Evolutionary conservation across 805 yeast genomes (phyloP).

Genomic region (Myxozyma lipomycoides): DNA sequence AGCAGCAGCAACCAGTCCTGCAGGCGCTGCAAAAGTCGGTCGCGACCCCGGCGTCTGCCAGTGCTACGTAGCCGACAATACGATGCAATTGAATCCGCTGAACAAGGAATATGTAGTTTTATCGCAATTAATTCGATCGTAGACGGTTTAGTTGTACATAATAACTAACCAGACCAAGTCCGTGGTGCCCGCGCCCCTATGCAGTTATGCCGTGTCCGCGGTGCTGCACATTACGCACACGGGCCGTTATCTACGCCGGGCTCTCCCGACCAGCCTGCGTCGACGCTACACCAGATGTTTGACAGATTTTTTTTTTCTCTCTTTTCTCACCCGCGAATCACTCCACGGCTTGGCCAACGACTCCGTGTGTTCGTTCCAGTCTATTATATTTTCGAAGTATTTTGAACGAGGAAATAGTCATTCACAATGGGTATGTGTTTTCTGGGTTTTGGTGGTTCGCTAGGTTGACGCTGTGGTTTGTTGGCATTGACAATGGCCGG

Average conservation of each 20-base stretch:
- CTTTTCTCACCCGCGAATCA: slow-evolving; percentile 14
- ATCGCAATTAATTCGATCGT: too few species aligned
- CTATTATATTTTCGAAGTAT: slow-evolving; percentile 5
- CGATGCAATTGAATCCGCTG: too few species aligned
- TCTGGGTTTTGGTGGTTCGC: not conserved
- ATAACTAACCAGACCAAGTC: too few species aligned
- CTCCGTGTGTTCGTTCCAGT: slow-evolving; percentile 14
- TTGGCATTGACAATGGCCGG: too few species aligned
- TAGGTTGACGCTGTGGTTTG: too few species aligned
- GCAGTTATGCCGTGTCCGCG: not conserved
- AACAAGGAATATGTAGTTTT: too few species aligned
- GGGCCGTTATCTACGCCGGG: not conserved
- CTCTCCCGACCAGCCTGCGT: not conserved
- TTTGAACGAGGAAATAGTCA: slow-evolving; percentile 14
- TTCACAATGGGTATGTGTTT: slow-evolving; percentile 35
- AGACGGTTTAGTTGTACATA: too few species aligned
- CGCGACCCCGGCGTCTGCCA: too few species aligned
- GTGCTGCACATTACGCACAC: not conserved
- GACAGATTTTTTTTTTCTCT: slow-evolving; percentile 17
- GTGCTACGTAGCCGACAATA: too few species aligned
- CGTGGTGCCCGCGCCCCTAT: too few species aligned
- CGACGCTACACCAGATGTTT: too few species aligned
- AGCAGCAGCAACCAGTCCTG: slow-evolving; percentile 10
- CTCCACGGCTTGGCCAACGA: slow-evolving; percentile 17
- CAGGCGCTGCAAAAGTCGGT: not conserved